Conservation (phyloP, 2,329 filamentous ascomycete species). For the Nigrospora oryzae region DNA sequence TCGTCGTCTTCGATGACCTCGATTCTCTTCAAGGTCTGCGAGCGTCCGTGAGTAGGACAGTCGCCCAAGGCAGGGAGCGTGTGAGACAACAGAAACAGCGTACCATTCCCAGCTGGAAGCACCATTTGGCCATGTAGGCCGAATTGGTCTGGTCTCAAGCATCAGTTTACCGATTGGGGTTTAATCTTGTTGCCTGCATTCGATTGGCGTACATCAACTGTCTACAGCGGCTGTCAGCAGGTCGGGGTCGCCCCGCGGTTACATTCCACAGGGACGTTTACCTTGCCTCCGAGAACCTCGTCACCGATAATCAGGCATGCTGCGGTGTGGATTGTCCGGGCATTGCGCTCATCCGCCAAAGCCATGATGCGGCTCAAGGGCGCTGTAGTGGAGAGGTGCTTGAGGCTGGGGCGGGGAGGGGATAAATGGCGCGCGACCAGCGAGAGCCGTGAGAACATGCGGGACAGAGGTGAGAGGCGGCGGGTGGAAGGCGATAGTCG, state of each 20-base stretch:
- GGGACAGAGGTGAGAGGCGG: not conserved
- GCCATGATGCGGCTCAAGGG: conserved; percentile 29
- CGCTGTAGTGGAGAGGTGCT: conserved; percentile 35
- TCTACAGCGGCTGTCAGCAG: conserved; percentile 10
- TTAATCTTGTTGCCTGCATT: too few relatives aligned
- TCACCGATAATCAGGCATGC: conserved; percentile 95
- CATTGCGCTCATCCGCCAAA: conserved; percentile 45
- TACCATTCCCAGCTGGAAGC: conserved; percentile 54
- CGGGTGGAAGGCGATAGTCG: not conserved
- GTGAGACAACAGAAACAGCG: conserved; percentile 5
- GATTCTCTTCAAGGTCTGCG: conserved; percentile 66
- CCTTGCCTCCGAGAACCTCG: conserved; percentile 92
- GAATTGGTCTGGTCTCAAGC: conserved; percentile 48
- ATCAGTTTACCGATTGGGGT: conserved; percentile 4
- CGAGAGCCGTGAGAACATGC: conserved; percentile 70
- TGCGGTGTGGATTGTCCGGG: conserved; percentile 74
- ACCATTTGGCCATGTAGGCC: conserved; percentile 56
- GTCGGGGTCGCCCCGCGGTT: not conserved
- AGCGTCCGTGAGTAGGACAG: conserved; percentile 3
- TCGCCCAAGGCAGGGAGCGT: not conserved
- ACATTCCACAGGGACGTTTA: conserved; percentile 25
- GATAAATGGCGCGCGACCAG: conserved; percentile 67
- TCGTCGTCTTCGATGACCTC: conserved; percentile 95
- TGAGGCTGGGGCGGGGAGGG: conserved; percentile 49
- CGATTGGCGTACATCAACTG: conserved; percentile 18